A percentile compares a stretch with the other conserved stretches of the same genome.
Evolutionary conservation across 2,329 filamentous ascomycete genomes (phyloP).

Genomic region (Geoglossum cookeanum): DNA sequence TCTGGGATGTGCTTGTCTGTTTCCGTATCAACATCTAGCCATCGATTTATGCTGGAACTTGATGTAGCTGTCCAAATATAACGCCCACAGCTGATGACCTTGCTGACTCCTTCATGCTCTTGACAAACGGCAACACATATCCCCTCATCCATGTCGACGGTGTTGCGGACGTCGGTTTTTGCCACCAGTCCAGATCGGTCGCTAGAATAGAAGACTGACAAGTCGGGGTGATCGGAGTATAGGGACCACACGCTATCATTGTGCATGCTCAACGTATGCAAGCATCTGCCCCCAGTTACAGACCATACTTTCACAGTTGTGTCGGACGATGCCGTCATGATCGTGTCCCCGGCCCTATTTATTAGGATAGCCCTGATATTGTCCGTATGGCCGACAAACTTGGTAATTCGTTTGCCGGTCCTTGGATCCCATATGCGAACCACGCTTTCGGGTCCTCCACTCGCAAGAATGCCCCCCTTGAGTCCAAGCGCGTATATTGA

Average conservation of each 20-base stretch:
- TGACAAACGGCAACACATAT: constrained; percentile 79
- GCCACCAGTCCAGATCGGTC: constrained; percentile 87
- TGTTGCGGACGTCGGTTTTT: constrained; percentile 75
- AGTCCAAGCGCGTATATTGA: constrained; percentile 83
- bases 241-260: constrained; percentile 96
- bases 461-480: constrained; percentile 64
- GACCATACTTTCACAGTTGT: constrained; percentile 98
- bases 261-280: constrained; percentile 98
- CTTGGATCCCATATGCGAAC: constrained; percentile 83
- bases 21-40: constrained; percentile 69
- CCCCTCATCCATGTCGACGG: constrained; percentile 66
- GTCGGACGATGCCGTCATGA: constrained; percentile 87
- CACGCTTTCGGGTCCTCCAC: constrained; percentile 83
- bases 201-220: constrained; percentile 85
- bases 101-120: constrained; percentile 67
- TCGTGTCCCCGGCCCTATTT: constrained; percentile 70
- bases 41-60: constrained; percentile 49
- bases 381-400: constrained; percentile 91
- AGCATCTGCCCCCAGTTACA: constrained; percentile 80
- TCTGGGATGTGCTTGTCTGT: constrained; percentile 32
- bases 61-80: constrained; percentile 7
- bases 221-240: constrained; percentile 67
- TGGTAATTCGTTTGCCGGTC: constrained; percentile 77
- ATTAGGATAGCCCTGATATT: constrained; percentile 83
- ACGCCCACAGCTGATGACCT: constrained; percentile 33